A percentile compares a stretch with the other conserved stretches of the same genome.
Evolutionary conservation across 2,329 filamentous ascomycete genomes (phyloP).

Genomic region (Fusarium sp.): DNA sequence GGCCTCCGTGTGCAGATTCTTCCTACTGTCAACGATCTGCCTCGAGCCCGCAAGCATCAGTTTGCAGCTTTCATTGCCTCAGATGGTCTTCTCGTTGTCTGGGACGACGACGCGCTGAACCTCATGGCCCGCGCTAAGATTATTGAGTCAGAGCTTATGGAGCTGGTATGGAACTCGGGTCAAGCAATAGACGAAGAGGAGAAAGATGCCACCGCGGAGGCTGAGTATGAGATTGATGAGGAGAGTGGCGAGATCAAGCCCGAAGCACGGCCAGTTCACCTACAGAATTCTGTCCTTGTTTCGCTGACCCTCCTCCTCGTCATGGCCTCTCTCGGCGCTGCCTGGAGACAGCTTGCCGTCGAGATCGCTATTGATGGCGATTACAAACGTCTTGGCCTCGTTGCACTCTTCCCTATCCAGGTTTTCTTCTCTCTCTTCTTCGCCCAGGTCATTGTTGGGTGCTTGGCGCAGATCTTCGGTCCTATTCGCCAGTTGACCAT

Average conservation of each 20-base stretch:
- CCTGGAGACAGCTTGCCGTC: constrained; percentile 77
- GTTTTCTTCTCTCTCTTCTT: constrained; percentile 89
- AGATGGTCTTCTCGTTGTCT: constrained; percentile 80
- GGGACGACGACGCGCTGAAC: constrained; percentile 85
- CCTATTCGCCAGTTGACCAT: constrained; percentile 79
- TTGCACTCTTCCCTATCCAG: constrained; percentile 78
- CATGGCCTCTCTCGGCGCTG: constrained; percentile 76
- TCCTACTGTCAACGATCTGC: constrained; percentile 78
- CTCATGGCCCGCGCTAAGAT: constrained; percentile 77
- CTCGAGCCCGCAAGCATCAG: constrained; percentile 81
- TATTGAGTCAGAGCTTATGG: constrained; percentile 84
- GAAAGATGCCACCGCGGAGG: constrained; percentile 63
- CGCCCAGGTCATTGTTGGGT: constrained; percentile 82
- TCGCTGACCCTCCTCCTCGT: constrained; percentile 76
- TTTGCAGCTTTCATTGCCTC: constrained; percentile 84
- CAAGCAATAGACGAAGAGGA: constrained; percentile 68
- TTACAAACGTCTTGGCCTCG: constrained; percentile 74
- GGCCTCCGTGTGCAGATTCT: constrained; percentile 83
- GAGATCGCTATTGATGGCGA: constrained; percentile 76
- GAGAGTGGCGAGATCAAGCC: constrained; percentile 78
- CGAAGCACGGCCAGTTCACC: constrained; percentile 76
- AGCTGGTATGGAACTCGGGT: constrained; percentile 79
- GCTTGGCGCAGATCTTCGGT: constrained; percentile 81
- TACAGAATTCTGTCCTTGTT: constrained; percentile 79
- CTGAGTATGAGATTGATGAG: constrained; percentile 74